phyloP scores from a whole-genome alignment of 129 eudicot genomes.

The Cynara cardunculus region DNA sequence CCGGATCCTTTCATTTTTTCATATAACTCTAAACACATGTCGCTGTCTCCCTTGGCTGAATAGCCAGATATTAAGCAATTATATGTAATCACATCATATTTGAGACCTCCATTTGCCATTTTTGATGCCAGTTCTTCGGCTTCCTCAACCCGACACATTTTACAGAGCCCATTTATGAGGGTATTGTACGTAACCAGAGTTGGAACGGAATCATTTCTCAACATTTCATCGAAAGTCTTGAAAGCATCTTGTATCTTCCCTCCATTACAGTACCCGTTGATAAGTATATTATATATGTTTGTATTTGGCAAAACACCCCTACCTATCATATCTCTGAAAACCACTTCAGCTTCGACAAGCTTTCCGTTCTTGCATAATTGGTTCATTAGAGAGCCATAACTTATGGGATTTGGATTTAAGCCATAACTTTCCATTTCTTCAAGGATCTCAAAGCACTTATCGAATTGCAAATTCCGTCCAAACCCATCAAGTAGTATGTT shows the following conservation, averaged over 20 bases:
- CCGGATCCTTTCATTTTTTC: conserved; percentile 19
- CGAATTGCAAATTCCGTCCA: conserved; percentile 13
- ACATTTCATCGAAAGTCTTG: conserved; percentile 13
- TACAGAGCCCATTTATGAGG: conserved; percentile 20
- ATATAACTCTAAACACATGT: conserved; percentile 15
- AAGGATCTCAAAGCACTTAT: conserved; percentile 22
- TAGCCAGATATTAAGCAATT: conserved; percentile 17
- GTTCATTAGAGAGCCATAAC: conserved; percentile 15
- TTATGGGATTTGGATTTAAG: conserved; percentile 14
- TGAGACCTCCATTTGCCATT: conserved; percentile 4
- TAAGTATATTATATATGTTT: conserved; percentile 23
- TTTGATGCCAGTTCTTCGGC: conserved; percentile 14
- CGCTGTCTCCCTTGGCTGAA: conserved; percentile 8
- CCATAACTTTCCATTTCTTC: conserved; percentile 24
- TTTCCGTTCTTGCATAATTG: conserved; percentile 20
- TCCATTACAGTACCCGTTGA: conserved; percentile 13
- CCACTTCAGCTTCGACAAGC: conserved; percentile 21
- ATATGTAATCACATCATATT: conserved; percentile 17
- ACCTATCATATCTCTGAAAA: conserved; percentile 15
- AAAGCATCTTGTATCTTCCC: conserved; percentile 28
- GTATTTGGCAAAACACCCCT: conserved; percentile 25
- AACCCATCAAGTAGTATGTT: conserved; percentile 22
- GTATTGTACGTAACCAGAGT: conserved; percentile 21
- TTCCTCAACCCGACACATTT: conserved; percentile 16
- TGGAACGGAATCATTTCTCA: conserved; percentile 2